Evolutionary conservation across 202 grass and related monocot genomes (phyloP), one percentile per base, ranked within the genome.

Genomic region (Eragrostis tef): DNA sequence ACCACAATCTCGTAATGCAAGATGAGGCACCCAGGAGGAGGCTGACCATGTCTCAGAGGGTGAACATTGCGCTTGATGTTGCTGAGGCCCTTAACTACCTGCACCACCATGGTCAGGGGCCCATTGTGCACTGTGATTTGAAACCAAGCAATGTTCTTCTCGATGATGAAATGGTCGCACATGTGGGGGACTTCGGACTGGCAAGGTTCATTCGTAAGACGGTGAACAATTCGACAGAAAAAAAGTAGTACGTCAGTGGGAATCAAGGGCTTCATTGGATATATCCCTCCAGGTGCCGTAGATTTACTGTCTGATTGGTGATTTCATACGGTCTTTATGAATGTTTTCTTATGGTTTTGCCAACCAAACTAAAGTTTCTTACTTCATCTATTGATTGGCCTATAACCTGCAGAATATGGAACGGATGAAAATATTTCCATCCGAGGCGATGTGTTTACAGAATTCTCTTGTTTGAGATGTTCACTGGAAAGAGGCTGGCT

Each of bases 141-240:
- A 91, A 88, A 56, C 89, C 89, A 7, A 83, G 82, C 73, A 91
- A 91, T 65, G 50, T 91, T 74, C 82, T 91, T 22, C 78, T 91
- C 1, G 82, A 88, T 16, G 24, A 67, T n/a, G 64, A 74, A 27
- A 85, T 85, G 81, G 80, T 54, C 16, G 81, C 89, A 11, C 89
- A 79, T 49, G 77, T 91, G 5, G 49, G 49, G 34, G 89, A 91
- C 42, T 83, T 91, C 9, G 89, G 86, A 4, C 76, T 91, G 1
- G 60, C 89, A 54, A 19, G 79, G 6, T 88, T 91, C 53, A 12
- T 85, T 10, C 27, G 15, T 36, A 81, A 71, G 41, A 7, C 2
- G 1, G 79, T 34, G 22, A 61, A 43, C 67, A 71, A 4, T 19
- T 22, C 42, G 0, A 36, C 25, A 71, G 53, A 61, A 71, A 67